phyloP scores from a whole-genome alignment of 1,284 basidiomycete species.

The Lentinus polychrous region DNA sequence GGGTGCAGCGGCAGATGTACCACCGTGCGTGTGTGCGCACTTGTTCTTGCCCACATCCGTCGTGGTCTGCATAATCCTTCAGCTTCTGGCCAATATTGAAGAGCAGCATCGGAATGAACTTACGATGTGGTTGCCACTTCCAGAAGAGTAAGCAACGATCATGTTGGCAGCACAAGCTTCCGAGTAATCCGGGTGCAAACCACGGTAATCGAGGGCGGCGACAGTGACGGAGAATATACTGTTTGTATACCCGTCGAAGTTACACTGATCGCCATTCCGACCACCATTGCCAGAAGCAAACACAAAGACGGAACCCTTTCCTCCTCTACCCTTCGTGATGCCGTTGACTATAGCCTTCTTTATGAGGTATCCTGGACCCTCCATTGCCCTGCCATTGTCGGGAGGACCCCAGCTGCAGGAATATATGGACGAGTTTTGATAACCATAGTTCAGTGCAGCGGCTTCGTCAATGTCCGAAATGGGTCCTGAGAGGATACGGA shows the following conservation, averaged over 20 bases:
- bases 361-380: conserved; percentile 88
- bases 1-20: conserved; percentile 96
- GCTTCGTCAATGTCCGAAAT: conserved; percentile 99
- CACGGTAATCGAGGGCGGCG: conserved; percentile 88
- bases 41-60: conserved; percentile 87
- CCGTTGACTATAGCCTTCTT: conserved; percentile 95
- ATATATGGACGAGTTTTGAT: conserved; percentile 89
- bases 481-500: conserved; percentile 94
- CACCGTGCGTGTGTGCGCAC: conserved; percentile 85
- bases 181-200: conserved; percentile 94
- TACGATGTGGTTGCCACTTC: conserved; percentile 90
- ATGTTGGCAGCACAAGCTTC: conserved; percentile 97
- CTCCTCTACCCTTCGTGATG: conserved; percentile 83
- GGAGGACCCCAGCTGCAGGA: conserved; percentile 98
- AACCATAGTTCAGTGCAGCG: conserved; percentile 90
- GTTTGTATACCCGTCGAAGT: conserved; percentile 99
- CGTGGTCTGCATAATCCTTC: conserved; percentile 60
- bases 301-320: conserved; percentile 92
- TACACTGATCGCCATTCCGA: conserved; percentile 90
- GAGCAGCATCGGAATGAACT: conserved; percentile 26
- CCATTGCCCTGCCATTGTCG: conserved; percentile 94
- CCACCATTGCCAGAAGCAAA: conserved; percentile 99
- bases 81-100: conserved; percentile 12
- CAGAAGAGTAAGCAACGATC: conserved; percentile 94
- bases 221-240: conserved; percentile 96